Conservation (phyloP, 2,329 filamentous ascomycete genomes). For the Talaromyces atroroseus region DNA sequence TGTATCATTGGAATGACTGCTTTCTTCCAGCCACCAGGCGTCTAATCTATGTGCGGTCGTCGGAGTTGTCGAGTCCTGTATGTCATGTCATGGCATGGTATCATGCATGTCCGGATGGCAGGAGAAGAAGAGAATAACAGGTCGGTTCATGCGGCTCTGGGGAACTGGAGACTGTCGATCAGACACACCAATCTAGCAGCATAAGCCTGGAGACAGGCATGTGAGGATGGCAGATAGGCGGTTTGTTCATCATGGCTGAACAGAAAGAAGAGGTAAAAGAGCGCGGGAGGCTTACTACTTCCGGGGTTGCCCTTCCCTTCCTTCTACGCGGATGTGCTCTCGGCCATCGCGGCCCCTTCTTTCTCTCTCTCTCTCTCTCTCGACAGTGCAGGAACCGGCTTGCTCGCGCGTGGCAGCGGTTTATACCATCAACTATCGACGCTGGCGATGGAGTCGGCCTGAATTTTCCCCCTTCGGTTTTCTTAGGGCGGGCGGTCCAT, state of each 20-base stretch:
- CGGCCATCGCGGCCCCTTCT: not conserved
- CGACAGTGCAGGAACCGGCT: not conserved
- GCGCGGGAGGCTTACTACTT: slow-evolving; percentile 8
- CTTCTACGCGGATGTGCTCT: not conserved
- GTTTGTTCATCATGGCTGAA: not conserved
- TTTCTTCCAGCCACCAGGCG: not conserved
- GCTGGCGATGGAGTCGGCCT: not conserved
- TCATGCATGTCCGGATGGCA: slow-evolving; percentile 7
- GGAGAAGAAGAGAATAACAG: not conserved
- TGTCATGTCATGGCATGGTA: not conserved
- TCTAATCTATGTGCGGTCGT: not conserved
- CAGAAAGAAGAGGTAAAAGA: not conserved
- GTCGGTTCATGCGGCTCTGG: not conserved
- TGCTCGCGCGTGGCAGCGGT: not conserved
- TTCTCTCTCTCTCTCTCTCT: not conserved
- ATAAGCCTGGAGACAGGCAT: not conserved
- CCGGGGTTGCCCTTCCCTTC: not conserved
- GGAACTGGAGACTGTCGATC: not conserved
- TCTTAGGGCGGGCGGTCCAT: not conserved
- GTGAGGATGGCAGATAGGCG: not conserved
- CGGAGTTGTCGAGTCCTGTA: not conserved
- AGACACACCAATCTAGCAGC: not conserved
- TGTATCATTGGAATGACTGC: not conserved
- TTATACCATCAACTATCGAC: not conserved
- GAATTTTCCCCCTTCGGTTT: not conserved